Evolutionary conservation across 106 monocot genomes (phyloP).

Genomic region (Amphibolis antarctica): DNA sequence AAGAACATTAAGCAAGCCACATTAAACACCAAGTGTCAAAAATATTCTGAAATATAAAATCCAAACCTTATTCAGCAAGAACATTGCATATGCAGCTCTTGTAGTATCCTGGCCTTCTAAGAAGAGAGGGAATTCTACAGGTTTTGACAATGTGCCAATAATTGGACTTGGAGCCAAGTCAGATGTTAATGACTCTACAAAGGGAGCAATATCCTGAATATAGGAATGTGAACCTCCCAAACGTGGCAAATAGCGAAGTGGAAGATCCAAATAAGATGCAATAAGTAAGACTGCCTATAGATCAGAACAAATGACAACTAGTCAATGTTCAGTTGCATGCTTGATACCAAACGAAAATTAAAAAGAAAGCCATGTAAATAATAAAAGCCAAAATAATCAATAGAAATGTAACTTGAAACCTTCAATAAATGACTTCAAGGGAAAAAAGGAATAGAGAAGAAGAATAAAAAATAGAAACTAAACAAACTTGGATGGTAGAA

Average conservation of each 20-base stretch:
- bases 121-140: conserved; percentile 82
- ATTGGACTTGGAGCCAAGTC: conserved; percentile 21
- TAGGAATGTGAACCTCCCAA: conserved; percentile 81
- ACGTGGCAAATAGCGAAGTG: conserved; percentile 57
- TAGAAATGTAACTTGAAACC: too few relatives aligned
- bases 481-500: neutral
- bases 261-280: conserved; percentile 74
- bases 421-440: too few relatives aligned
- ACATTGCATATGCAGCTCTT: conserved; percentile 83
- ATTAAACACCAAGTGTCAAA: neutral
- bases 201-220: conserved; percentile 71
- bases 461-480: neutral
- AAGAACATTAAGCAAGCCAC: too few relatives aligned
- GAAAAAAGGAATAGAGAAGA: neutral
- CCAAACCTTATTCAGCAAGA: conserved; percentile 88
- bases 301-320: neutral
- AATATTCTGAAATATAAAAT: neutral
- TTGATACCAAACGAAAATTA: neutral
- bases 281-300: conserved; percentile 63
- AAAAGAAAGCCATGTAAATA: neutral
- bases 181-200: conserved; percentile 32
- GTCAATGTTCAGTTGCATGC: neutral
- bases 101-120: conserved; percentile 92
- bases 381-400: neutral
- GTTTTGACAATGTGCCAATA: conserved; percentile 13